Evolutionary conservation across 345 rosid species (phyloP), one percentile per base, ranked within the genome.

Genomic region (Eucalyptus erythrocorys): DNA sequence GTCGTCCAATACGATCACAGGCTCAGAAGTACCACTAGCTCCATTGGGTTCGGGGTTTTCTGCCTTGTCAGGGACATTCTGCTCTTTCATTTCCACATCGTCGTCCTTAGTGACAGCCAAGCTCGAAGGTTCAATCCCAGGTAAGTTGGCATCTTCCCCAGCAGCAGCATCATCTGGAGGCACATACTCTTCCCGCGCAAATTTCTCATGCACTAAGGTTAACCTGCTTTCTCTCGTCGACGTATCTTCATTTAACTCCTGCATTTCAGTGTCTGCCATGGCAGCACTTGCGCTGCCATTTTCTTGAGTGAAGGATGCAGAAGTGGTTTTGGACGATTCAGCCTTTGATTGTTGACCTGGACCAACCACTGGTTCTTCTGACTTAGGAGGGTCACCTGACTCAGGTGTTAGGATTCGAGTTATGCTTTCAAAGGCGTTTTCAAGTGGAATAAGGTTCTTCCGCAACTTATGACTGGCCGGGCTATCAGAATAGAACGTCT

Each of bases 401-500:
- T 48, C 12, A n/a, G 92, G 90, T 34, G 92, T 91, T 40, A 98
- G 96, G 86, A 95, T 93, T 59, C 87, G 91, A 89, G 37, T 91
- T 47, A 97, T 89, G 86, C 91, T 91, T 66, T 90, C 90, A 50
- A n/a, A 90, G 53, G 93, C 89, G 51, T 89, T 87, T 92, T 95
- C 94, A 51, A 97, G 42, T 7, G 95, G 91, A 51, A 55, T 90
- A 87, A 98, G 94, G 91, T 91, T 90, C 92, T 92, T 93, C 91
- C 90, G 93, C 92, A 94, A 82, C 92, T 92, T 91, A 82, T 80
- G 87, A 90, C 92, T 95, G 2, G 94, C 91, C 7, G 91, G 90
- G 47, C 80, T 86, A 71, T 89, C 87, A 22, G 91, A 86, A 30
- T 88, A 53, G 50, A 92, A 71, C 80, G 91, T 88, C 90, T 93